Conservation (phyloP, 345 rosid species). For the Populus alba region DNA sequence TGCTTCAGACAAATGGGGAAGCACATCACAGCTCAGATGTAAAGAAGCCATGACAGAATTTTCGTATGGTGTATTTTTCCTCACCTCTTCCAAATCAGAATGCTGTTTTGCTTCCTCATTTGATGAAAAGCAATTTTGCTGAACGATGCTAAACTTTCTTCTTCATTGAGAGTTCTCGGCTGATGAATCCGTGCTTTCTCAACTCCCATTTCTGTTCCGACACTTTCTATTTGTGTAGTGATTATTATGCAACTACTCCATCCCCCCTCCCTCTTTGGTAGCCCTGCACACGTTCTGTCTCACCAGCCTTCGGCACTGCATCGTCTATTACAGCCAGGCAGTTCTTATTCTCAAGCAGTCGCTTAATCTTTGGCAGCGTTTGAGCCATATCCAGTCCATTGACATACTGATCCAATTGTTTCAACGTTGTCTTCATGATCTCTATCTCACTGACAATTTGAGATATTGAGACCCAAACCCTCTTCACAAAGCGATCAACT, state of each 20-base stretch:
- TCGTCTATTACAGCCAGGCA: slow-evolving; percentile 29
- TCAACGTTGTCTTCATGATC: slow-evolving; percentile 26
- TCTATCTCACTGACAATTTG: slow-evolving; percentile 26
- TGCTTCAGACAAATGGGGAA: slow-evolving; percentile 5
- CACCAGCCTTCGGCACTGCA: not conserved
- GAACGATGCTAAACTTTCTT: not conserved
- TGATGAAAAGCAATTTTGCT: not conserved
- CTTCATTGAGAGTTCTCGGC: slow-evolving; percentile 1
- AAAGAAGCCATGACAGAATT: slow-evolving; percentile 7
- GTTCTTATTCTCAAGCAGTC: slow-evolving; percentile 9
- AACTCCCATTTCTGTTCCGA: slow-evolving; percentile 5
- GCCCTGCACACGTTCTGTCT: not conserved
- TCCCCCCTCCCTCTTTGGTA: not conserved
- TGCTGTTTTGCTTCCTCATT: not conserved
- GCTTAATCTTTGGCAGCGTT: slow-evolving; percentile 27
- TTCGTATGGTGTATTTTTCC: not conserved
- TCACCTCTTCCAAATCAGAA: not conserved
- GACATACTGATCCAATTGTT: slow-evolving; percentile 21
- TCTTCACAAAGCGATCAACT: slow-evolving; percentile 18
- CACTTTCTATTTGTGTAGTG: not conserved
- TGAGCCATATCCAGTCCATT: slow-evolving; percentile 19
- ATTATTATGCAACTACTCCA: slow-evolving; percentile 2
- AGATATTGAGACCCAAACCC: slow-evolving; percentile 34
- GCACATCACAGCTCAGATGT: slow-evolving; percentile 1
- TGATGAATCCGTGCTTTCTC: not conserved